A percentile compares a stretch with the other conserved stretches of the same genome.
phyloP scores from a whole-genome alignment of 2,329 filamentous ascomycete genomes.

The Hysterium pulicare region DNA sequence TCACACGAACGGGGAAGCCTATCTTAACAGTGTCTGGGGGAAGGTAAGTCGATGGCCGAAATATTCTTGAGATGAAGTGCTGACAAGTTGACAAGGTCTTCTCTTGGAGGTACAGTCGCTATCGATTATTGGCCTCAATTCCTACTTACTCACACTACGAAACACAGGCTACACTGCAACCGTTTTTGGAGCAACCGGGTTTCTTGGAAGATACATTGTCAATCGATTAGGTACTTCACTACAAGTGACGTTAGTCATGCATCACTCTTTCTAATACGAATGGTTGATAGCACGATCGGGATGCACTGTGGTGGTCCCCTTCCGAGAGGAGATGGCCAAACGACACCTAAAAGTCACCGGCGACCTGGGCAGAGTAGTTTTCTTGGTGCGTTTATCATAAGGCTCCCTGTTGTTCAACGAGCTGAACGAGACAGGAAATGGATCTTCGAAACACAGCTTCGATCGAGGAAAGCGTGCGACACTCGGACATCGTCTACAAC shows the following conservation, averaged over 20 bases:
- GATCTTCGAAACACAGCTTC: constrained; percentile 92
- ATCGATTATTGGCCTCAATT: constrained; percentile 8
- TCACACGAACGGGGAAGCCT: constrained; percentile 94
- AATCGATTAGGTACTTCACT: constrained; percentile 81
- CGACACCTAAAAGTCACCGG: constrained; percentile 94
- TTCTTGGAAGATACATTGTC: constrained; percentile 94
- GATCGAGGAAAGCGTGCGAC: constrained; percentile 92
- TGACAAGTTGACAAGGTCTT: constrained; percentile 57
- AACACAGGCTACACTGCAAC: constrained; percentile 83
- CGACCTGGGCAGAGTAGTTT: constrained; percentile 84
- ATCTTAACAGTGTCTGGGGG: constrained; percentile 86
- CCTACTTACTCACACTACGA: constrained; percentile 28
- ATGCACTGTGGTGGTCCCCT: constrained; percentile 91
- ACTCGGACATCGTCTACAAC: constrained; percentile 98
- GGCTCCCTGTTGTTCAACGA: background rate
- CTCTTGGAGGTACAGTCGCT: constrained; percentile 68
- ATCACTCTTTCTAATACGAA: background rate
- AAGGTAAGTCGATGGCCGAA: constrained; percentile 58
- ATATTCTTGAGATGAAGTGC: constrained; percentile 21
- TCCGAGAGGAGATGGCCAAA: constrained; percentile 96
- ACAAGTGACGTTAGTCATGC: too few species aligned
- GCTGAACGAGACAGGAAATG: constrained; percentile 64
- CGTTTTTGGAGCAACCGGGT: constrained; percentile 95
- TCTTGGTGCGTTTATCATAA: constrained; percentile 60
- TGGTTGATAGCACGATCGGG: constrained; percentile 70